Evolutionary conservation across 2,329 filamentous ascomycete genomes (phyloP).

Genomic region (Diaporthe caulivora): DNA sequence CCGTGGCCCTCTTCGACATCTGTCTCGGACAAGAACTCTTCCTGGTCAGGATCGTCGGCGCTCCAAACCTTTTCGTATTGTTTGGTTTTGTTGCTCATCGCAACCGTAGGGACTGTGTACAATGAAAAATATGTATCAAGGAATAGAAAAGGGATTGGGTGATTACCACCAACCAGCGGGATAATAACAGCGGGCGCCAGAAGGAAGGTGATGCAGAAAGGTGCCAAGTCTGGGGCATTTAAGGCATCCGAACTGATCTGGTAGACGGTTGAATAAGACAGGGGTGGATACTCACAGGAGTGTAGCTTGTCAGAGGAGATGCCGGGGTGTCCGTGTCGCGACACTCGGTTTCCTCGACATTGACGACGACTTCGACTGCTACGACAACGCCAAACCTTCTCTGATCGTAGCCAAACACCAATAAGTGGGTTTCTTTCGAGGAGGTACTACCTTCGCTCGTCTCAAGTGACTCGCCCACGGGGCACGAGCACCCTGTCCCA

Average conservation of each 20-base stretch:
- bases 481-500: background rate
- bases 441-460: slow-evolving; percentile 4
- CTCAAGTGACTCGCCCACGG: slow-evolving; percentile 16
- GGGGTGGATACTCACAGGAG: background rate
- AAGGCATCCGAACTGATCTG: slow-evolving; percentile 1
- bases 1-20: slow-evolving; percentile 52
- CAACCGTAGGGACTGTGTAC: too few species aligned
- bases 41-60: slow-evolving; percentile 47
- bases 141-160: background rate
- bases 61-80: slow-evolving; percentile 44
- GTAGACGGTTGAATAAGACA: background rate
- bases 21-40: slow-evolving; percentile 47
- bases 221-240: slow-evolving; percentile 28
- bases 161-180: background rate
- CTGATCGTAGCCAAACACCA: background rate
- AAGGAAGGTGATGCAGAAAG: background rate
- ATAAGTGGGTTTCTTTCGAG: background rate
- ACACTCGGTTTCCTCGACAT: background rate
- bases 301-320: slow-evolving; percentile 3
- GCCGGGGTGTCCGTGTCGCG: slow-evolving; percentile 4
- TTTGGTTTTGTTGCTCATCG: slow-evolving; percentile 20
- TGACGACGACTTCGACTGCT: background rate
- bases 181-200: background rate
- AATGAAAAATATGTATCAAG: too few species aligned
- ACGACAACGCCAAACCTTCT: slow-evolving; percentile 6